These are phyloP conservation scores for Xerocomus spinulosus DNA, from an alignment of 768 basidiomycete genomes.

Conservation along the genomic window DNA sequence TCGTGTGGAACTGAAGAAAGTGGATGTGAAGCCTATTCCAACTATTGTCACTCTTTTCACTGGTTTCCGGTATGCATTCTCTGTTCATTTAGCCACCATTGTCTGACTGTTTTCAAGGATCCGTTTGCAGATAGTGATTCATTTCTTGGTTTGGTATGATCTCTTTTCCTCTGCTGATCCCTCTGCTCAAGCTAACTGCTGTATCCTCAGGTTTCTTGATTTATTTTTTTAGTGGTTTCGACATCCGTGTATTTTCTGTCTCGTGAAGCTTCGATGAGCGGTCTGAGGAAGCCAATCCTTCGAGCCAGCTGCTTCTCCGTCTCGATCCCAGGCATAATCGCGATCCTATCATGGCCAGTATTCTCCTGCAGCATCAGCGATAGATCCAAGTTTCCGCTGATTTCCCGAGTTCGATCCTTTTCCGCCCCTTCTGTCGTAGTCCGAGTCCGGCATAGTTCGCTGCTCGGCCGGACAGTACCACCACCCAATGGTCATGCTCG, in stretches of 20 bases:
- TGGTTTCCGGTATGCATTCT: background rate
- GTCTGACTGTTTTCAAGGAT: background rate
- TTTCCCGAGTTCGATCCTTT: background rate
- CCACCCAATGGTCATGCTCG: background rate
- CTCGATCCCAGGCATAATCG: too few relatives aligned
- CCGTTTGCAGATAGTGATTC: background rate
- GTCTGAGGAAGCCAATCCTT: too few relatives aligned
- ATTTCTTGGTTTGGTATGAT: background rate
- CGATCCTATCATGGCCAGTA: too few relatives aligned
- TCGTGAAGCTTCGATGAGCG: too few relatives aligned
- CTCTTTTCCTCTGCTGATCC: too few relatives aligned
- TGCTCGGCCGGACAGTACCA: background rate
- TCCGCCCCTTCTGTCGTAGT: background rate
- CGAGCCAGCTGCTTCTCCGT: too few relatives aligned
- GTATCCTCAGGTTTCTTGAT: background rate
- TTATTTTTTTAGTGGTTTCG: background rate
- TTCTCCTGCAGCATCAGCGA: too few relatives aligned
- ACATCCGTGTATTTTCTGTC: background rate
- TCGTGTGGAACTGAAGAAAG: background rate
- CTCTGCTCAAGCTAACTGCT: background rate
- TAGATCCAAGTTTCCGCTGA: background rate
- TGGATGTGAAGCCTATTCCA: slow-evolving; percentile 3
- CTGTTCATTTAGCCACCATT: background rate
- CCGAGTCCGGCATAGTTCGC: background rate
- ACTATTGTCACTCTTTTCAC: slow-evolving; percentile 18